These are phyloP conservation scores for Populus davidiana DNA, from an alignment of 345 rosid genomes.

Conservation along the genomic window DNA sequence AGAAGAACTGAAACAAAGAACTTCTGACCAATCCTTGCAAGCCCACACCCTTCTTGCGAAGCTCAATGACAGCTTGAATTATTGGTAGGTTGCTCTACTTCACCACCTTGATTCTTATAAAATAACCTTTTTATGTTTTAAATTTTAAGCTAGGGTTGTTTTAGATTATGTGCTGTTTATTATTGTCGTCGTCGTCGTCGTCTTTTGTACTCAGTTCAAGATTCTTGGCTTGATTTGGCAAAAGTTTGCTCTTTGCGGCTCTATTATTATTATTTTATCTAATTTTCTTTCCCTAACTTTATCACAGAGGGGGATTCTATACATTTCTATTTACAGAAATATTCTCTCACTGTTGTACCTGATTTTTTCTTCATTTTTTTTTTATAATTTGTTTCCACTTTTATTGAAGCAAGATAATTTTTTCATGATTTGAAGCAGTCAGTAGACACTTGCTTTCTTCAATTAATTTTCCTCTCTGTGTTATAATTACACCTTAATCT, in stretches of 20 bases:
- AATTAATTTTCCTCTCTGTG: neutral
- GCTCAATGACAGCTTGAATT: neutral
- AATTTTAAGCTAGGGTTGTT: neutral
- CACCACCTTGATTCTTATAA: neutral
- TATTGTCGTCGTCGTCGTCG: too few species aligned
- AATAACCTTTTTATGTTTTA: too few species aligned
- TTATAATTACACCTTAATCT: neutral
- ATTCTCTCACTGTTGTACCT: neutral
- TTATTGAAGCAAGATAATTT: neutral
- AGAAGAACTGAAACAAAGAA: neutral
- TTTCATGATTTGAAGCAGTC: too few species aligned
- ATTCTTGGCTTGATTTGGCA: conserved; percentile 11
- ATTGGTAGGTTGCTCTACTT: neutral
- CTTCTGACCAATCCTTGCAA: neutral
- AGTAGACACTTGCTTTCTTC: neutral
- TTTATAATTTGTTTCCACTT: neutral
- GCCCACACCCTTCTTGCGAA: neutral
- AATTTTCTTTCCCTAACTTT: neutral
- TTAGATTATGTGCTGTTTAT: neutral
- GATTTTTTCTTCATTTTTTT: neutral
- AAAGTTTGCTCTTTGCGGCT: neutral
- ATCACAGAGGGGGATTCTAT: neutral
- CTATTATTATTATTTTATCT: too few species aligned
- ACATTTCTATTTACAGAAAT: conserved; percentile 10
- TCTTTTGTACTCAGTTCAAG: neutral